A percentile compares a stretch with the other conserved stretches of the same genome.
phyloP scores from a whole-genome alignment of 805 yeast genomes.

The Yarrowia porcina region DNA sequence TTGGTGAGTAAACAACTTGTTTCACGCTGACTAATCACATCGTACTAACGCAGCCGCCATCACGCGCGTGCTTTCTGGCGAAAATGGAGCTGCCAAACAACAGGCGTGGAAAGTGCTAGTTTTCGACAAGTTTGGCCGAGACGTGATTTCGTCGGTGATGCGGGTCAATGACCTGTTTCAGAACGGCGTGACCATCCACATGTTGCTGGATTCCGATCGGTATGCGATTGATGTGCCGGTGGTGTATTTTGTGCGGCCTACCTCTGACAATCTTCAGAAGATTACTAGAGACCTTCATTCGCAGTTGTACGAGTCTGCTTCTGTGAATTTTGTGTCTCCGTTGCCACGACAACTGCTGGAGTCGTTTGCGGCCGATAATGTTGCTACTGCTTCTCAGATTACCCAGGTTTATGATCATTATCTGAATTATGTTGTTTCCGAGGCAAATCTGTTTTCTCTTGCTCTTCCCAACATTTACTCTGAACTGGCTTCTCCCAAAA shows the following conservation, averaged over 20 bases:
- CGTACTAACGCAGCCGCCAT: constrained; percentile 43
- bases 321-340: constrained; percentile 82
- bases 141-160: constrained; percentile 83
- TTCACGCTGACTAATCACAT: neutral
- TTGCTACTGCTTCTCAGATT: constrained; percentile 62
- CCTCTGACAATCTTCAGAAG: constrained; percentile 63
- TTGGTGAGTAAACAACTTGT: constrained; percentile 29
- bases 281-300: constrained; percentile 70
- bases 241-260: constrained; percentile 86
- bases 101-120: constrained; percentile 88
- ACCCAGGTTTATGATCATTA: constrained; percentile 94
- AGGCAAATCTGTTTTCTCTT: constrained; percentile 82
- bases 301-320: constrained; percentile 74
- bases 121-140: constrained; percentile 75
- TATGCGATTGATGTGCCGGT: constrained; percentile 93
- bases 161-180: constrained; percentile 86
- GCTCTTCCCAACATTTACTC: constrained; percentile 66
- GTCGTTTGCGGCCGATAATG: constrained; percentile 79
- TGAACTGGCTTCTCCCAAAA: constrained; percentile 62
- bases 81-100: constrained; percentile 41
- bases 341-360: constrained; percentile 77
- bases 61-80: constrained; percentile 82
- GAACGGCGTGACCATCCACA: constrained; percentile 89
- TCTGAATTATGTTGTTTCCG: constrained; percentile 86
- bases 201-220: constrained; percentile 65